Conservation (phyloP, 2,329 filamentous ascomycete genomes). For the Verticillium klebahnii region DNA sequence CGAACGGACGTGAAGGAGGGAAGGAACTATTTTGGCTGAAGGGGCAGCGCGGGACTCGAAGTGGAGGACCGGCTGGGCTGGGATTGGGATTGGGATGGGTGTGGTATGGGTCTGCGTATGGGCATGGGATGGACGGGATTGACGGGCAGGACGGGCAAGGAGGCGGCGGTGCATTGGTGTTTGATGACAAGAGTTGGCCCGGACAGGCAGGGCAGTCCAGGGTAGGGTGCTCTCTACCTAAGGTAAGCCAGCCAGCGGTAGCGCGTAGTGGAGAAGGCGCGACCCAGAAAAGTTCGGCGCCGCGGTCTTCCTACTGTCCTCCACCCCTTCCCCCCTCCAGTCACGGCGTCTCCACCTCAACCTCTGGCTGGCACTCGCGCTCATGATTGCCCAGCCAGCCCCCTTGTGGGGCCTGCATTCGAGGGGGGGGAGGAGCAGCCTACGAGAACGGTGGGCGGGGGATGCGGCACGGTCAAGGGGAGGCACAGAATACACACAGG, state of each 20-base stretch:
- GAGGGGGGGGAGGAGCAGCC: not conserved
- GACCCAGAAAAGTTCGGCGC: not conserved
- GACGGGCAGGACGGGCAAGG: not conserved
- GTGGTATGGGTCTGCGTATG: not conserved
- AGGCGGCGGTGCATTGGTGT: constrained; percentile 5
- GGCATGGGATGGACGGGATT: not conserved
- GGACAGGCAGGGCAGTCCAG: too few relatives aligned
- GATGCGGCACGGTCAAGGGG: not conserved
- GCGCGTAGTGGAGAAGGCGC: not conserved
- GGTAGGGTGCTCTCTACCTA: too few relatives aligned
- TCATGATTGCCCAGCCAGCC: not conserved
- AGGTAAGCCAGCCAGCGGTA: not conserved
- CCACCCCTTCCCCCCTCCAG: not conserved
- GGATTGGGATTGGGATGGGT: not conserved
- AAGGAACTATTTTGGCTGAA: constrained; percentile 1
- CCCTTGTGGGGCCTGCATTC: not conserved
- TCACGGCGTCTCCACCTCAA: not conserved
- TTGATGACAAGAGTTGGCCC: constrained; percentile 2
- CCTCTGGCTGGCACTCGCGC: not conserved
- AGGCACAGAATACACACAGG: not conserved
- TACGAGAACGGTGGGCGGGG: not conserved
- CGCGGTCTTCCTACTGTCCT: not conserved
- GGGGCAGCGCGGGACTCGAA: not conserved
- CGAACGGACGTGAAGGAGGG: not conserved
- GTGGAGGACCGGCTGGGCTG: not conserved